phyloP scores from a whole-genome alignment of 805 yeast species.

The Clavispora vitiphila region DNA sequence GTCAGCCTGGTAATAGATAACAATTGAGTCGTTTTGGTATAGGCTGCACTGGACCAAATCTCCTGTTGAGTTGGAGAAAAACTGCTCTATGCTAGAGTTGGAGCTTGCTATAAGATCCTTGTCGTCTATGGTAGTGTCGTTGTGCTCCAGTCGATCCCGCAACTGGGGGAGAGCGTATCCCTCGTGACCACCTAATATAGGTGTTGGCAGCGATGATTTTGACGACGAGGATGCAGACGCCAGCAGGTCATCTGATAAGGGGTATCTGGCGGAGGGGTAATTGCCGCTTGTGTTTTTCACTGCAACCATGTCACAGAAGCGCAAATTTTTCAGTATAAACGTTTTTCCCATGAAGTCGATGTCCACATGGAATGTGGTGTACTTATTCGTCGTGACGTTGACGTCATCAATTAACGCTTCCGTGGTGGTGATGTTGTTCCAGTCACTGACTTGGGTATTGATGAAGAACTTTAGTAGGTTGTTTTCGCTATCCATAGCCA shows the following conservation, averaged over 20 bases:
- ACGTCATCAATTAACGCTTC: slow-evolving; percentile 36
- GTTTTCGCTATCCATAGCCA: slow-evolving; percentile 27
- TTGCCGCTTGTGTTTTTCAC: slow-evolving; percentile 31
- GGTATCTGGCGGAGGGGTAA: neutral
- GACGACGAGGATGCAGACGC: neutral
- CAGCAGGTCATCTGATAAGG: neutral
- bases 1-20: slow-evolving; percentile 35
- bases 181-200: too few relatives aligned
- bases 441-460: slow-evolving; percentile 24
- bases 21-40: slow-evolving; percentile 32
- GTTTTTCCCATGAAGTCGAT: slow-evolving; percentile 41
- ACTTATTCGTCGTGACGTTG: slow-evolving; percentile 40
- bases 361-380: slow-evolving; percentile 44
- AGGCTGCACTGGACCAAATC: slow-evolving; percentile 30
- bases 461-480: slow-evolving; percentile 29
- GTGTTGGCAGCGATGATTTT: neutral
- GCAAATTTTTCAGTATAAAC: slow-evolving; percentile 32
- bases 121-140: neutral
- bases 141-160: neutral
- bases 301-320: slow-evolving; percentile 40
- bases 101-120: slow-evolving; percentile 2
- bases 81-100: slow-evolving; percentile 17
- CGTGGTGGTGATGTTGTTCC: slow-evolving; percentile 1
- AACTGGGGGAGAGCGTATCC: neutral
- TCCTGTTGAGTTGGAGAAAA: slow-evolving; percentile 24